Conservation (phyloP, 2,329 filamentous ascomycete genomes). For the Ilyonectria destructans region DNA sequence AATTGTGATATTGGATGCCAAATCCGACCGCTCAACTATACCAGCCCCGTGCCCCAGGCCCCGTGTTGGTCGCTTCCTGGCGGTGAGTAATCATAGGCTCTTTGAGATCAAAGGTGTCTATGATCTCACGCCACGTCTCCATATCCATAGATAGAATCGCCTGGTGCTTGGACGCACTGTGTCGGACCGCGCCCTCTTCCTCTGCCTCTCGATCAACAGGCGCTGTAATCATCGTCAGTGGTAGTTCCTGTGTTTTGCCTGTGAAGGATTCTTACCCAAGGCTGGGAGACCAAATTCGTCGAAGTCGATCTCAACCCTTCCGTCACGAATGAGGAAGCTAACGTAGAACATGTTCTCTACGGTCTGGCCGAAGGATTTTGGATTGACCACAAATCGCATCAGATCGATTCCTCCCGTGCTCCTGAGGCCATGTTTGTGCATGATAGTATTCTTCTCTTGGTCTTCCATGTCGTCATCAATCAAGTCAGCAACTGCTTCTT, state of each 20-base stretch:
- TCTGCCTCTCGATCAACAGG: conserved; percentile 61
- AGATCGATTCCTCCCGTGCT: conserved; percentile 82
- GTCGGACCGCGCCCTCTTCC: conserved; percentile 62
- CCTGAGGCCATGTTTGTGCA: conserved; percentile 77
- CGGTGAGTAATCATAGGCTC: conserved; percentile 90
- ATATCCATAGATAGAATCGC: conserved; percentile 92
- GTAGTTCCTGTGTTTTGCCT: neutral
- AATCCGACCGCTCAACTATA: conserved; percentile 65
- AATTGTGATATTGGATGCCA: neutral
- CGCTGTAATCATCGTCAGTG: conserved; percentile 49
- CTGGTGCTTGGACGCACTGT: conserved; percentile 81
- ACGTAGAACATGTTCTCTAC: conserved; percentile 98
- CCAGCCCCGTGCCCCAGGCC: conserved; percentile 75
- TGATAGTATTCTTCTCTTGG: conserved; percentile 65
- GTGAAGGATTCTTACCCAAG: conserved; percentile 73
- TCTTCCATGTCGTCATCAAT: conserved; percentile 65
- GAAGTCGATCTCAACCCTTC: conserved; percentile 80
- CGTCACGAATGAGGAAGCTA: conserved; percentile 93
- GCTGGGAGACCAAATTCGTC: conserved; percentile 85
- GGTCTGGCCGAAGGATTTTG: conserved; percentile 91
- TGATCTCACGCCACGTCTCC: conserved; percentile 84
- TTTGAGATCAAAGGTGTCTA: conserved; percentile 83
- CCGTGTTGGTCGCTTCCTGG: conserved; percentile 68
- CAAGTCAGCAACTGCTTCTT: conserved; percentile 62
- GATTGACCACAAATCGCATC: conserved; percentile 92